A percentile compares a stretch with the other conserved stretches of the same genome.
Evolutionary conservation across 352 stramenopile genomes (phyloP).

Genomic region (Halophytophthora polymorphica): DNA sequence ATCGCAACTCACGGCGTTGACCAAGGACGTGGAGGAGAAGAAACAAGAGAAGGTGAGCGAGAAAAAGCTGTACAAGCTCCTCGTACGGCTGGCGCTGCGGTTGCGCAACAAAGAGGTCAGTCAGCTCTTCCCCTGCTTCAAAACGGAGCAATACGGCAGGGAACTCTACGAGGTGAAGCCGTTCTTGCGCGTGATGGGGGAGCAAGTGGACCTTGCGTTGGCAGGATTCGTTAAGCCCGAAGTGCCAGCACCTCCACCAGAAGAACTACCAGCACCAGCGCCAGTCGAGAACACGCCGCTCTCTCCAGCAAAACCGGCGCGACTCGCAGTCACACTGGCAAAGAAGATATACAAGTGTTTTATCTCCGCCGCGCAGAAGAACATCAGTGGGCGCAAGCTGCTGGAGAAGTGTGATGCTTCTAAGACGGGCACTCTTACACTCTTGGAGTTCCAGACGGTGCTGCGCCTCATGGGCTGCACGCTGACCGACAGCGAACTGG

Average conservation of each 20-base stretch:
- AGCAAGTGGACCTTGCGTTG: constrained; percentile 24
- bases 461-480: constrained; percentile 74
- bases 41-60: constrained; percentile 41
- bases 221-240: constrained; percentile 3
- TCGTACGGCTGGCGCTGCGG: constrained; percentile 41
- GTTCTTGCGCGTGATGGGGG: constrained; percentile 25
- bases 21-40: constrained; percentile 18
- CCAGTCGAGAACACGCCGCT: constrained; percentile 26
- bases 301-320: constrained; percentile 4
- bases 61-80: constrained; percentile 55
- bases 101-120: constrained; percentile 48
- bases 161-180: constrained; percentile 31
- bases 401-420: constrained; percentile 69
- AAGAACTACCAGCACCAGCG: constrained; percentile 3
- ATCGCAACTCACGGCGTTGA: constrained; percentile 16
- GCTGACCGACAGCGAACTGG: constrained; percentile 45
- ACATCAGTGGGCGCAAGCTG: constrained; percentile 69
- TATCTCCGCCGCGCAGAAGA: constrained; percentile 58
- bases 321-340: constrained; percentile 28
- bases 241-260: constrained; percentile 3
- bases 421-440: constrained; percentile 47
- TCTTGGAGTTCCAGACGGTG: constrained; percentile 74
- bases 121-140: constrained; percentile 42
- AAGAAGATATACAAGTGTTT: constrained; percentile 75
- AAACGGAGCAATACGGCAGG: constrained; percentile 22